Base-by-base conservation (phyloP, 164 flowering plant genomes). In the Magnolia sinica region DNA sequence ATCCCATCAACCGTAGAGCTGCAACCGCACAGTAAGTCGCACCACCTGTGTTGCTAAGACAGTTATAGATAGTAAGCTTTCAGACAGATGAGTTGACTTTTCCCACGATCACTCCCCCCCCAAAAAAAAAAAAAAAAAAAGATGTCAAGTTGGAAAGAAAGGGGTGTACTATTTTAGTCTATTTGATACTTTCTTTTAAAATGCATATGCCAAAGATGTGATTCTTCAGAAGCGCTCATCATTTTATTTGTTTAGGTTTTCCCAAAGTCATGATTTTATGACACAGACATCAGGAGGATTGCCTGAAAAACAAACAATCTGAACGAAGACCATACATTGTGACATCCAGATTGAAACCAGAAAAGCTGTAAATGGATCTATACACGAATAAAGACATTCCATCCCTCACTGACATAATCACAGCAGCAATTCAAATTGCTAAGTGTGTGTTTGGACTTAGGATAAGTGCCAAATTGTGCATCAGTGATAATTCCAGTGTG, bases 1-100 rank as follows among this genome's bases (percentile, higher is more conserved):
- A 91, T 49, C 99, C 99, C 99, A 96, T 94, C 87, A 96, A 81
- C 45, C 77, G 85, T 31, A 96, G 93, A 85, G 98, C 90, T 72
- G 99, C 94, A 77, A 96, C 87, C 69, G 98, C 98, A 86, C 99
- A 94, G 77, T 91, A 96, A 2, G 97, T 90, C 74, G 85, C 98
- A 81, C 99, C 99, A 79, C 99, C 99, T 96, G 99, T 76, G 77
- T 74, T 89, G 85, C 92, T 87, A 90, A 87, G 81, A 79, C 71
- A 81, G 18, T 22, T 10, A 31, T 52, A 51, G 52, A 72, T 73
- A 23, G 66, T 81, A 74, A 78, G 72, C 68, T 55, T 55, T 20
- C 65, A 51, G 8, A 7, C 14, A 68, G 50, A 29, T 68, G 71
- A 29, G 27, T 31, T 18, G 29, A 22, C 71, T 19, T 16, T 45